These are phyloP conservation scores for Coniochaeta sp. DNA, from an alignment of 2,329 filamentous ascomycete species.

Conservation along the genomic window DNA sequence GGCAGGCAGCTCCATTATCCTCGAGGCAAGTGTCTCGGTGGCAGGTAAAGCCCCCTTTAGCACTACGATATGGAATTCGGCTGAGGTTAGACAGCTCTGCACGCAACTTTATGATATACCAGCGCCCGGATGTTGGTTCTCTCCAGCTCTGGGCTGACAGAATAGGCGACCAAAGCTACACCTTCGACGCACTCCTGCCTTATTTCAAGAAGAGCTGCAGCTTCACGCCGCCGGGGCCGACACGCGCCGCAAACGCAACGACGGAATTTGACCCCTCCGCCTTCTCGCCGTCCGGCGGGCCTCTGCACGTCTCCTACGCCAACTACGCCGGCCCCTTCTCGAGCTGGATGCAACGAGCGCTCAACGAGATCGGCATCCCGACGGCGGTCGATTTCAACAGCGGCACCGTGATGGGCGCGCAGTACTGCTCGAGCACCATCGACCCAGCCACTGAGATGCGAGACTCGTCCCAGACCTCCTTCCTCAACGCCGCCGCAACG, in stretches of 20 bases:
- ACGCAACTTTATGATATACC: constrained; percentile 20
- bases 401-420: constrained; percentile 30
- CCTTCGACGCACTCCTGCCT: constrained; percentile 18
- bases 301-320: constrained; percentile 17
- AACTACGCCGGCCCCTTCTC: constrained; percentile 16
- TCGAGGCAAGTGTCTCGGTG: constrained; percentile 27
- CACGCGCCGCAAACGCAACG: constrained; percentile 14
- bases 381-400: constrained; percentile 28
- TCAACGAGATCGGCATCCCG: constrained; percentile 32
- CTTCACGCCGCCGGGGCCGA: constrained; percentile 21
- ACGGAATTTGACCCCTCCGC: constrained; percentile 17
- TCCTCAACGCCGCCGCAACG: background rate
- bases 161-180: constrained; percentile 19
- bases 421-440: constrained; percentile 23
- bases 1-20: constrained; percentile 25
- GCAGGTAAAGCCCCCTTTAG: constrained; percentile 5
- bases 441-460: constrained; percentile 17
- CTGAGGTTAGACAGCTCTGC: constrained; percentile 10
- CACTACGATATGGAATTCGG: background rate
- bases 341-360: constrained; percentile 18
- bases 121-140: constrained; percentile 15
- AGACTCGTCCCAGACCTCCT: constrained; percentile 5
- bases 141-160: constrained; percentile 23
- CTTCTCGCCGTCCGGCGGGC: constrained; percentile 16
- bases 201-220: constrained; percentile 22